A percentile compares a stretch with the other conserved stretches of the same genome.
Conservation (phyloP, 495 filamentous ascomycete species). For the Opeltia flavorubescens region DNA sequence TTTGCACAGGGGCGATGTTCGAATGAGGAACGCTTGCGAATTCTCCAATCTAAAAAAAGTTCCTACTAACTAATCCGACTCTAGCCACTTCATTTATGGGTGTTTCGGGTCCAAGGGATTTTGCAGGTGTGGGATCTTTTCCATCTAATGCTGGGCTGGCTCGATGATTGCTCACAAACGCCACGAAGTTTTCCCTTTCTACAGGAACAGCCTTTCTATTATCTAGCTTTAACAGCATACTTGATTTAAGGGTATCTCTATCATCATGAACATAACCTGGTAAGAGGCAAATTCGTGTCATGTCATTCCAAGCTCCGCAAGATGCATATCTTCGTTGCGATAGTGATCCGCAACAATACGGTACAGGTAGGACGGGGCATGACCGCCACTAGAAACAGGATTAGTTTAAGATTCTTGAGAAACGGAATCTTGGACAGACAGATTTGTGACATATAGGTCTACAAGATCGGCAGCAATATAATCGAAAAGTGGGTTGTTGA, state of each 20-base stretch:
- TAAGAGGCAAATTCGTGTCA: no score
- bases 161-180: no score
- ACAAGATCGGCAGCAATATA: constrained; percentile 71
- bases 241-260: background rate
- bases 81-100: background rate
- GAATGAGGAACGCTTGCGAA: background rate
- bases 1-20: background rate
- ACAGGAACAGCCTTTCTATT: no score
- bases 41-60: background rate
- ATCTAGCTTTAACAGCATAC: no score
- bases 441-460: constrained; percentile 82
- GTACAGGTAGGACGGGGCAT: constrained; percentile 69
- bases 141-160: no score
- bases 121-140: no score
- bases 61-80: background rate
- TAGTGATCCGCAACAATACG: constrained; percentile 76
- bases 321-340: constrained; percentile 59
- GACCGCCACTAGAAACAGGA: constrained; percentile 45
- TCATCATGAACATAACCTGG: background rate
- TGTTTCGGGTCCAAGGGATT: no score
- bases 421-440: constrained; percentile 41
- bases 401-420: constrained; percentile 14
- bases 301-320: background rate
- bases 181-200: no score
- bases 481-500: constrained; percentile 70